Percentiles rank a stretch among this genome's conserved stretches.
These are phyloP conservation scores for Uronychia binucleata DNA, from an alignment of 73 alveolate species.

Conservation along the genomic window DNA sequence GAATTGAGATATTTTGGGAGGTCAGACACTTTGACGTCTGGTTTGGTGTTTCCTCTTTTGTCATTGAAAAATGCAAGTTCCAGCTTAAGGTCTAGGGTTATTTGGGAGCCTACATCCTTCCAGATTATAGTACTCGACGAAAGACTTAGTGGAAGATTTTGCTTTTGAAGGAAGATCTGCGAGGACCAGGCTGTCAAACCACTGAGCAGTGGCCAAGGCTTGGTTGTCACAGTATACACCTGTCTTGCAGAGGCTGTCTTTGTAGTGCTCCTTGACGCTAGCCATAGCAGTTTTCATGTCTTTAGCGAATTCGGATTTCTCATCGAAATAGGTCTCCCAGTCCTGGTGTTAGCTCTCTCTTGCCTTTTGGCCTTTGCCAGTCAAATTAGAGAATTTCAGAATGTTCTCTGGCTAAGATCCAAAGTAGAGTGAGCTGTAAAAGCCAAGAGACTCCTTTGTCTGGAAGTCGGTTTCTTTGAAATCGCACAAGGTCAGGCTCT, in stretches of 20 bases:
- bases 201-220: conserved; percentile 47
- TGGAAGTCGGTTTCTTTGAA: conserved; percentile 4
- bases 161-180: conserved; percentile 22
- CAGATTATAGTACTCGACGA: background rate
- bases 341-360: background rate
- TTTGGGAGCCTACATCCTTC: background rate
- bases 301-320: background rate
- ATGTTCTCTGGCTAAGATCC: conserved; percentile 2
- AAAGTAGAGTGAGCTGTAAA: conserved; percentile 25
- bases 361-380: conserved; percentile 20
- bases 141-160: background rate
- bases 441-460: conserved; percentile 7
- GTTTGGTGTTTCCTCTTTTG: background rate
- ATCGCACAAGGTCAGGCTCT: background rate
- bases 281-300: conserved; percentile 7
- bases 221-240: conserved; percentile 17
- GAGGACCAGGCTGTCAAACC: conserved; percentile 30
- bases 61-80: conserved; percentile 3
- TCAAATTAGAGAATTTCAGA: background rate
- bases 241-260: background rate
- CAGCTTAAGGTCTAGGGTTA: conserved; percentile 8
- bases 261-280: conserved; percentile 13
- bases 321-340: background rate
- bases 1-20: background rate
- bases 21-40: background rate